Evolutionary conservation across 2,329 filamentous ascomycete genomes (phyloP), one percentile per base, ranked within the genome.

Genomic region (Bipolaris sorokiniana): DNA sequence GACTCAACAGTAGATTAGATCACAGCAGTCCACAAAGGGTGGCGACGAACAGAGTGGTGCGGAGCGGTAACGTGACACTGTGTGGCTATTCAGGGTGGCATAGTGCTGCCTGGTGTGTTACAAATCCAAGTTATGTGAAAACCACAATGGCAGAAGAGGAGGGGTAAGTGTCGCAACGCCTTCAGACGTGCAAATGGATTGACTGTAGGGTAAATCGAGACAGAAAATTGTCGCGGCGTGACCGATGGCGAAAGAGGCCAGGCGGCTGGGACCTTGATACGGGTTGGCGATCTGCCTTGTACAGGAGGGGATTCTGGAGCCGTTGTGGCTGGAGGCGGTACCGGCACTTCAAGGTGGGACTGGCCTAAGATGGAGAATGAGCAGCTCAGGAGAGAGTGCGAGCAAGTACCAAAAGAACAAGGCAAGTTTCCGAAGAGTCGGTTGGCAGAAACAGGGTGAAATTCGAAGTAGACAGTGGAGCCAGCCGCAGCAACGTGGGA

Each of bases 251-350:
- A 66, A 59, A 65, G 63, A 64, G 34, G 68, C 58, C 56, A 68
- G 70, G 64, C 48, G 61, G 70, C 63, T 63, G 66, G 64, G 65
- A 62, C 10, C 48, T 65, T 61, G 62, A 65, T 51, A 64, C 62
- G 61, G 47, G 65, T 61, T 61, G 50, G 67, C 65, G 66, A 73
- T 73, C 66, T 72, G 71, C 72, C 71, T 74, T 63, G 69, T 61
- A 58, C 64, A 69, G 59, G 56, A 58, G 59, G 66, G 65, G 61
- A 68, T 56, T 41, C 56, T 48, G 52, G 60, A 68, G 62, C 62
- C 51, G 70, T 63, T 60, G 63, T 69, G 65, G 65, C 63, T 67
- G 69, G 62, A 68, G 72, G 72, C 68, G 66, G 70, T 73, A 70
- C 70, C 65, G 64, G 64, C 62, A 54, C 59, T 63, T 54, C 64